These are phyloP conservation scores for Scolecobasidium constrictum DNA, from an alignment of 2,329 filamentous ascomycete species.

Conservation along the genomic window DNA sequence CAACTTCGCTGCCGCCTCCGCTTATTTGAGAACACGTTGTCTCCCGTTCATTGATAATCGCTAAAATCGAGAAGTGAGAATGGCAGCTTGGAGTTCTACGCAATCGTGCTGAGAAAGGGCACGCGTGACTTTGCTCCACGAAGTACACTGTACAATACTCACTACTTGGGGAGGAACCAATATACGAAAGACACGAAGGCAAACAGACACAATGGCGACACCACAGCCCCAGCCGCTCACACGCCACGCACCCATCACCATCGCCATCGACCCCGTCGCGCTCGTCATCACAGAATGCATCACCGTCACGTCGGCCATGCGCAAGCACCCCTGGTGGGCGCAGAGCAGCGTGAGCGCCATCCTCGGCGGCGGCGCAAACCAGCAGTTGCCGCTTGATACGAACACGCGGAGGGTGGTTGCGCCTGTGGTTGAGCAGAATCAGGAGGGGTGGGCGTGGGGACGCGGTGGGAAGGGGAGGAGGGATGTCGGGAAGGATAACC, in stretches of 20 bases:
- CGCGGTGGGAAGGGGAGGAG: slow-evolving; percentile 89
- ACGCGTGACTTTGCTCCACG: no score
- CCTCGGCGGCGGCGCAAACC: slow-evolving; percentile 55
- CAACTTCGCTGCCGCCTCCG: no score
- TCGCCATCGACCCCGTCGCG: slow-evolving; percentile 82
- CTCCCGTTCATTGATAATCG: no score
- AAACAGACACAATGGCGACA: no score
- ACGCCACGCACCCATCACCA: slow-evolving; percentile 10
- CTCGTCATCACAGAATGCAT: slow-evolving; percentile 98
- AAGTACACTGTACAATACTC: no score
- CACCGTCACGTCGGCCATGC: slow-evolving; percentile 94
- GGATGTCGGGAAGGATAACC: slow-evolving; percentile 95
- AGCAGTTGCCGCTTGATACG: slow-evolving; percentile 7
- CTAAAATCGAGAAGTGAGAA: no score
- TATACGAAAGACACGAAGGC: no score
- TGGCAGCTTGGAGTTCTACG: no score
- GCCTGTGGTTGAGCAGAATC: slow-evolving; percentile 28
- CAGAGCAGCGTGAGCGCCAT: slow-evolving; percentile 96
- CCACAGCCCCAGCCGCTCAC: background rate
- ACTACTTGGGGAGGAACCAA: no score
- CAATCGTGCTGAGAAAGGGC: no score
- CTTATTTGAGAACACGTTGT: no score
- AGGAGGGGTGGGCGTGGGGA: slow-evolving; percentile 73
- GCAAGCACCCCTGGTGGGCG: slow-evolving; percentile 91
- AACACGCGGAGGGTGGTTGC: slow-evolving; percentile 21